Evolutionary conservation across 1,284 basidiomycete genomes (phyloP).

Genomic region (Cryptococcus wingfieldii): DNA sequence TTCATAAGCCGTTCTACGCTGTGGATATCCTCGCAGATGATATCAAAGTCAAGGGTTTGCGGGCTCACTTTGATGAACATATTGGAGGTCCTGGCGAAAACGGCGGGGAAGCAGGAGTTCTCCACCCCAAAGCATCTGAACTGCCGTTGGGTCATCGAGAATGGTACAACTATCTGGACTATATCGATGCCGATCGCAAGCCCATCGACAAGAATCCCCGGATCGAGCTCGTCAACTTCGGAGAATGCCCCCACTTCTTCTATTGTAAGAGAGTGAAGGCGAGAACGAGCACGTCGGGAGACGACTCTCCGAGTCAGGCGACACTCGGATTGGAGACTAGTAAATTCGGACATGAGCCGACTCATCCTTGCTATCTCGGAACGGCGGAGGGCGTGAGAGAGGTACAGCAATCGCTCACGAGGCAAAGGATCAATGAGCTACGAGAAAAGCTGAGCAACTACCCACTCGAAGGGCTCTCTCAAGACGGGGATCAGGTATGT

Average conservation of each 20-base stretch:
- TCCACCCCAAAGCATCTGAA: conserved; percentile 25
- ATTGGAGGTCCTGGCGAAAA: conserved; percentile 52
- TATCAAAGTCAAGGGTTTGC: conserved; percentile 71
- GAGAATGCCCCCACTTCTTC: conserved; percentile 75
- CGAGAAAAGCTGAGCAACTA: conserved; percentile 15
- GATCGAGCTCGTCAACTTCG: conserved; percentile 67
- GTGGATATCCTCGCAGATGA: conserved; percentile 78
- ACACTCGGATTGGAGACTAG: conserved; percentile 49
- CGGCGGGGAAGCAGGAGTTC: background rate
- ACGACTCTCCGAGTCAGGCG: conserved; percentile 5
- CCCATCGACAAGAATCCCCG: conserved; percentile 57
- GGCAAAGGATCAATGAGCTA: conserved; percentile 51
- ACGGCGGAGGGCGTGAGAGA: conserved; percentile 60
- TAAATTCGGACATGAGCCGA: conserved; percentile 84
- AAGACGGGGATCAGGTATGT: conserved; percentile 9
- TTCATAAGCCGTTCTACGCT: conserved; percentile 86
- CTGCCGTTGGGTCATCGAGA: conserved; percentile 41
- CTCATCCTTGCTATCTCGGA: conserved; percentile 80
- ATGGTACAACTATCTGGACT: conserved; percentile 83
- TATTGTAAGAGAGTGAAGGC: conserved; percentile 63
- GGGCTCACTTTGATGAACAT: conserved; percentile 68
- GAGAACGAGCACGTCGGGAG: conserved; percentile 41
- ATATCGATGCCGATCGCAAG: conserved; percentile 71
- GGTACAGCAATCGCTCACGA: conserved; percentile 65
- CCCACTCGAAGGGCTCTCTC: background rate